Evolutionary conservation across 352 stramenopile species (phyloP).

Genomic region (Phytophthora macrochlamydospora): DNA sequence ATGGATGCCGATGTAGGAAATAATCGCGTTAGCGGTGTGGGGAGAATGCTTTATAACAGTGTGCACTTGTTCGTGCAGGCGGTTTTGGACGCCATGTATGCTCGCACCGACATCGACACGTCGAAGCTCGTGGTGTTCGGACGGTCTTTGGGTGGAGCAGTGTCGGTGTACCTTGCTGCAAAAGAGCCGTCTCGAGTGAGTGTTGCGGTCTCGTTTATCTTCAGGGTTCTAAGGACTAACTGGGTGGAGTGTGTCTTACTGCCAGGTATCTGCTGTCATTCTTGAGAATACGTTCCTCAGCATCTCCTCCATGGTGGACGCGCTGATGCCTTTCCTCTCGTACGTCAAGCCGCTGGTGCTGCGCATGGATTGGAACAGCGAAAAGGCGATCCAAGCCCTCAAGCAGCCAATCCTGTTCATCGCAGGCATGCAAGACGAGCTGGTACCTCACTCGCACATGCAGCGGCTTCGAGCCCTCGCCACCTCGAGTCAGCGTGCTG

Average conservation of each 20-base stretch:
- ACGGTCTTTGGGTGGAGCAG: slow-evolving; percentile 90
- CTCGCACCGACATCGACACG: slow-evolving; percentile 81
- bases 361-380: slow-evolving; percentile 91
- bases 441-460: slow-evolving; percentile 94
- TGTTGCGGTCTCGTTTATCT: not conserved
- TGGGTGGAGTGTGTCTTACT: slow-evolving; percentile 7
- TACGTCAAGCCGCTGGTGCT: slow-evolving; percentile 92
- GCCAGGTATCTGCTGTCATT: slow-evolving; percentile 87
- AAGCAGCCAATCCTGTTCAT: slow-evolving; percentile 91
- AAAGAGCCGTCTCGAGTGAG: slow-evolving; percentile 69
- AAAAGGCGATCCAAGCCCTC: slow-evolving; percentile 60
- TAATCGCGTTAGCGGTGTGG: too few species aligned
- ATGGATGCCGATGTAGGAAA: slow-evolving; percentile 85
- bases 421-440: slow-evolving; percentile 88
- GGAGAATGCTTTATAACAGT: not conserved
- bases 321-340: slow-evolving; percentile 91
- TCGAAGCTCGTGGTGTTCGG: slow-evolving; percentile 93
- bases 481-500: slow-evolving; percentile 44
- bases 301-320: slow-evolving; percentile 94
- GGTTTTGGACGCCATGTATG: slow-evolving; percentile 77
- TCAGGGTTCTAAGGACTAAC: not conserved
- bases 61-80: slow-evolving; percentile 43
- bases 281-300: slow-evolving; percentile 96
- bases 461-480: slow-evolving; percentile 71
- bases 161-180: slow-evolving; percentile 91